These are phyloP conservation scores for Amphirosellinia nigrospora DNA, from an alignment of 495 filamentous ascomycete species.

Conservation along the genomic window DNA sequence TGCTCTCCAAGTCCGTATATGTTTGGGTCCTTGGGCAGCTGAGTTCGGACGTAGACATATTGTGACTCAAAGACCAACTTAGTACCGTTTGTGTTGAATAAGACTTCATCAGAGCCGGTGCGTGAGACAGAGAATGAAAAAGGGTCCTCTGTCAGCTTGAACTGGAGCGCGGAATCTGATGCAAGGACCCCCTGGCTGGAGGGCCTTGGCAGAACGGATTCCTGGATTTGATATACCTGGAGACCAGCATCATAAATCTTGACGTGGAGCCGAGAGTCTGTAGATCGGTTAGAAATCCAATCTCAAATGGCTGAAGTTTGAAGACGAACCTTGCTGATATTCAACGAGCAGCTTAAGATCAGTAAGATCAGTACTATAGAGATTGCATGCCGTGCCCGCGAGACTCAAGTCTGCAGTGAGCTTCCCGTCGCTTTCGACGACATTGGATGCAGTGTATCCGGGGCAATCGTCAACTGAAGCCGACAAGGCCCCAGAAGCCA, in stretches of 20 bases:
- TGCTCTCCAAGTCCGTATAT: slow-evolving; percentile 85
- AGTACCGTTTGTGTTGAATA: slow-evolving; percentile 76
- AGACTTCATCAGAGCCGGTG: slow-evolving; percentile 63
- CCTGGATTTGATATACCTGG: slow-evolving; percentile 78
- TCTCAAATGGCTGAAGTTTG: background rate
- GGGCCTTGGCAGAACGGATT: slow-evolving; percentile 59
- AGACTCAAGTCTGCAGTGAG: slow-evolving; percentile 70
- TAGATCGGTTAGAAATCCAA: slow-evolving; percentile 15
- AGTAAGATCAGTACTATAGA: slow-evolving; percentile 69
- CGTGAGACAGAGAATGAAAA: slow-evolving; percentile 79
- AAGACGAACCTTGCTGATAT: slow-evolving; percentile 71
- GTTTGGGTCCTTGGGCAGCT: slow-evolving; percentile 68
- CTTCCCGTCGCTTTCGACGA: slow-evolving; percentile 54
- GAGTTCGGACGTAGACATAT: slow-evolving; percentile 74
- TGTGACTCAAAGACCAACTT: slow-evolving; percentile 78
- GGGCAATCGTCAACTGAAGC: slow-evolving; percentile 57
- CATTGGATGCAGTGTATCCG: slow-evolving; percentile 73
- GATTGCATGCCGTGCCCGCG: slow-evolving; percentile 69
- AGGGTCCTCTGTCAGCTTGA: slow-evolving; percentile 66
- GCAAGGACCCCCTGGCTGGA: background rate
- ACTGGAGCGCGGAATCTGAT: slow-evolving; percentile 59
- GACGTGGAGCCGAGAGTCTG: slow-evolving; percentile 79
- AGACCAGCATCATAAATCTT: slow-evolving; percentile 76
- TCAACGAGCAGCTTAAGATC: slow-evolving; percentile 71
- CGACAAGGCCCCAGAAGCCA: slow-evolving; percentile 7